Base-by-base conservation (phyloP, 768 basidiomycete species). In the Crepidotus variabilis region DNA sequence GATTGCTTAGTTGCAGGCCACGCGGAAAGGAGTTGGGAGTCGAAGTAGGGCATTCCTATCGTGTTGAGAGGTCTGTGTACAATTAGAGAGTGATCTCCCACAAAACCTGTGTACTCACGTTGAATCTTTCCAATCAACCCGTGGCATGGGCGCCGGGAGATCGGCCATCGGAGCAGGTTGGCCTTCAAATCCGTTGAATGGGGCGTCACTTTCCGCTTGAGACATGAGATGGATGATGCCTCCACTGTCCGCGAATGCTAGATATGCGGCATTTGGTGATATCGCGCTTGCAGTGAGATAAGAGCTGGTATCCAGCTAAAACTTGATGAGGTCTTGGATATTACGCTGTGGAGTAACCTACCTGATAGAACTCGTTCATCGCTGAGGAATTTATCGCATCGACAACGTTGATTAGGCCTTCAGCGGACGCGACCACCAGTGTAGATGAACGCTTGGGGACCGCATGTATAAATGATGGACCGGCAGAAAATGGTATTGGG, bases 121-220 rank as follows among this genome's bases (percentile, higher is more conserved):
- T 16, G 80, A 76, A 54, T 90, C 83, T 1, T 79, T 81, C 94
- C 95, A 98, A n/a, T 83, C 73, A 47, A 95, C 84, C 18, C 86
- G 75, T 1, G 88, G 86, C 1, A 85, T 69, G 3, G 83, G 78
- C 21, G 87, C 86, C 0, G 87, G 81, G 8, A 80, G 68, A 68
- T 94, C 90, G 1, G 90, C 86, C 87, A 92, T 90, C 61, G 95
- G 93, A 46, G 89, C 74, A 11, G 91, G 84, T 60, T 91, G 84
- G 1, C 93, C 93, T 57, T 92, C 87, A 63, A 88, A 96, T 0
- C 95, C 94, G 62, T 96, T 96, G 70, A 96, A 88, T 2, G 92
- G 90, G 28, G 77, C 78, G 2, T 78, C 81, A 50, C 87, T 85
- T 43, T 87, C 82, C 10, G 79, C 80, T 52, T 90, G 88, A 50